These are phyloP conservation scores for Amanita pseudoporphyria DNA, from an alignment of 768 basidiomycete genomes.

Conservation along the genomic window DNA sequence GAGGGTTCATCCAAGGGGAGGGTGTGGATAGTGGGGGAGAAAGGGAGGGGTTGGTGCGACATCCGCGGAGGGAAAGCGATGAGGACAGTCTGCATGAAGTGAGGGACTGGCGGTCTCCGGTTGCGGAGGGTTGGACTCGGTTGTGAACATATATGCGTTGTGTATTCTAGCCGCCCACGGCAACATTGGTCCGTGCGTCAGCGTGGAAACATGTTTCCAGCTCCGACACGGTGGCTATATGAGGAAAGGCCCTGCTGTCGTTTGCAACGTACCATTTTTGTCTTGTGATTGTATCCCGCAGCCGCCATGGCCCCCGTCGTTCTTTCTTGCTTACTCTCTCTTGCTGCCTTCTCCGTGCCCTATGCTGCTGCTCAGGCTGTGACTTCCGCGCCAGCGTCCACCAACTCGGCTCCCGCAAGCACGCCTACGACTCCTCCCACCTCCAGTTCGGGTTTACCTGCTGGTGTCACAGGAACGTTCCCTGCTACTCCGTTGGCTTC, in stretches of 20 bases:
- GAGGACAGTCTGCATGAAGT: constrained; percentile 5
- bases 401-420: neutral
- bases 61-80: constrained; percentile 3
- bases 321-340: constrained; percentile 27
- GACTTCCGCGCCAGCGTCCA: neutral
- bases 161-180: no score
- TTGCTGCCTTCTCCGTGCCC: constrained; percentile 21
- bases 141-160: no score
- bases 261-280: neutral
- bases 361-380: constrained; percentile 17
- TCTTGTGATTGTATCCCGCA: neutral
- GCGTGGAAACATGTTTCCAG: neutral
- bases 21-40: constrained; percentile 30
- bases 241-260: neutral
- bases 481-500: constrained; percentile 36
- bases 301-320: constrained; percentile 33
- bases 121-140: constrained; percentile 25
- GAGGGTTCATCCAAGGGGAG: constrained; percentile 43
- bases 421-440: neutral
- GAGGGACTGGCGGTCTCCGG: constrained; percentile 12
- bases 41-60: constrained; percentile 1
- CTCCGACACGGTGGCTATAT: constrained; percentile 3
- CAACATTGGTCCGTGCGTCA: neutral
- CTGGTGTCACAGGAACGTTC: constrained; percentile 22
- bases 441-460: neutral